Conservation (phyloP, 805 yeast species). For the Starmerella sp. region DNA sequence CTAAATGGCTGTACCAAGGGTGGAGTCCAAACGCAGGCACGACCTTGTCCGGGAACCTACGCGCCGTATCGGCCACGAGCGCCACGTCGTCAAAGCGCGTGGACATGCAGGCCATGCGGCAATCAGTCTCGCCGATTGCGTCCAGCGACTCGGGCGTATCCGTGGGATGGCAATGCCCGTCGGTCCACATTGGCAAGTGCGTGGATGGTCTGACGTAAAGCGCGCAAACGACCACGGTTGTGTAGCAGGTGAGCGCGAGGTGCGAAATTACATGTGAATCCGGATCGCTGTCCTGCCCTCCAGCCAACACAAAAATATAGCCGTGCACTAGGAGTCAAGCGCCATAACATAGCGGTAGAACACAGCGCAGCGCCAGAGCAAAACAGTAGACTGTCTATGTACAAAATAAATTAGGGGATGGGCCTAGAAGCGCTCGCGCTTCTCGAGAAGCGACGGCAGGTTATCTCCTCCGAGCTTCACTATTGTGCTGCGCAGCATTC, state of each 20-base stretch:
- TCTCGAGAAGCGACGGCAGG: constrained; percentile 19
- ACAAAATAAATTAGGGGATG: background rate
- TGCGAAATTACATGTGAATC: too few species aligned
- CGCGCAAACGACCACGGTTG: background rate
- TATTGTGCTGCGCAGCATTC: constrained; percentile 71
- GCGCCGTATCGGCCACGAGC: constrained; percentile 26
- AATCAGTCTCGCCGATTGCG: constrained; percentile 14
- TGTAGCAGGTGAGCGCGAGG: too few species aligned
- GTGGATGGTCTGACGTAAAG: background rate
- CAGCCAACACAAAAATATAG: background rate
- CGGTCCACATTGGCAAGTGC: constrained; percentile 22
- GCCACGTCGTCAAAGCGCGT: constrained; percentile 30
- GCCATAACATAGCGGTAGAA: too few species aligned
- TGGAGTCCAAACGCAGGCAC: constrained; percentile 49
- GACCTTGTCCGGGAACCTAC: constrained; percentile 23
- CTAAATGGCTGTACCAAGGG: constrained; percentile 82
- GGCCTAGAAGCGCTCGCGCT: background rate
- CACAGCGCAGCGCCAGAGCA: background rate
- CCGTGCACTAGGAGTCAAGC: background rate
- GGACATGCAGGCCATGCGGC: constrained; percentile 29
- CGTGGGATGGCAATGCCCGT: constrained; percentile 35
- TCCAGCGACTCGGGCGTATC: constrained; percentile 25
- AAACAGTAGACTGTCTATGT: background rate
- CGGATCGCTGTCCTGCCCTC: too few species aligned
- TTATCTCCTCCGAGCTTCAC: constrained; percentile 36